These are phyloP conservation scores for Rhizopogon vinicolor DNA, from an alignment of 768 basidiomycete genomes.

Conservation along the genomic window DNA sequence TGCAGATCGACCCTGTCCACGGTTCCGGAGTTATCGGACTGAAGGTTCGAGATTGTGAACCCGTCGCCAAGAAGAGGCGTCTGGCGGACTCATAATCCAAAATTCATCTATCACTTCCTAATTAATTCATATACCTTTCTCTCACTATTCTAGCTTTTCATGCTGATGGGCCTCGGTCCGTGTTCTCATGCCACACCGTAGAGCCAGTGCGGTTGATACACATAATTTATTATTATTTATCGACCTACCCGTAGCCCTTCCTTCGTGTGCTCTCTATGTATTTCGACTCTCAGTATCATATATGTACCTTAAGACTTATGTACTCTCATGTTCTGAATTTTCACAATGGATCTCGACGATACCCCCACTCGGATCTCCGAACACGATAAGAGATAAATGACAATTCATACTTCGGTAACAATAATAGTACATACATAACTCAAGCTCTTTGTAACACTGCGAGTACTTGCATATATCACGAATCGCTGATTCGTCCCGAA, in stretches of 20 bases:
- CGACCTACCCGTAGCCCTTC: neutral
- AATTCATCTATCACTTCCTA: neutral
- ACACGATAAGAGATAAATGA: too few relatives aligned
- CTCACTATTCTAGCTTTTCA: neutral
- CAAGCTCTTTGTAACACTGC: too few relatives aligned
- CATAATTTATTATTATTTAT: neutral
- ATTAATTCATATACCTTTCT: neutral
- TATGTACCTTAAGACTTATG: neutral
- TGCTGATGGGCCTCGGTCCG: neutral
- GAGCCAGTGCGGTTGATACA: neutral
- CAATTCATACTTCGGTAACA: too few relatives aligned
- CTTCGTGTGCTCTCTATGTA: neutral
- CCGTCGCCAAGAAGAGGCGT: conserved; percentile 26
- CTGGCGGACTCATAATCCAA: conserved; percentile 15
- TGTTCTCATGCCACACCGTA: neutral
- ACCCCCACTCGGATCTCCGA: too few relatives aligned
- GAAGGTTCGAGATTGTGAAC: conserved; percentile 16
- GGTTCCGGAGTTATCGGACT: conserved; percentile 17
- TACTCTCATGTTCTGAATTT: neutral
- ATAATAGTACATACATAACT: too few relatives aligned
- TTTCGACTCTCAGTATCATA: neutral
- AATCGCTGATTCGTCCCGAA: too few relatives aligned
- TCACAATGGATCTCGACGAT: too few relatives aligned
- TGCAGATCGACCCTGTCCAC: neutral
- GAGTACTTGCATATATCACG: too few relatives aligned